Evolutionary conservation across 495 filamentous ascomycete genomes (phyloP).

Genomic region (Daldinia decipiens): DNA sequence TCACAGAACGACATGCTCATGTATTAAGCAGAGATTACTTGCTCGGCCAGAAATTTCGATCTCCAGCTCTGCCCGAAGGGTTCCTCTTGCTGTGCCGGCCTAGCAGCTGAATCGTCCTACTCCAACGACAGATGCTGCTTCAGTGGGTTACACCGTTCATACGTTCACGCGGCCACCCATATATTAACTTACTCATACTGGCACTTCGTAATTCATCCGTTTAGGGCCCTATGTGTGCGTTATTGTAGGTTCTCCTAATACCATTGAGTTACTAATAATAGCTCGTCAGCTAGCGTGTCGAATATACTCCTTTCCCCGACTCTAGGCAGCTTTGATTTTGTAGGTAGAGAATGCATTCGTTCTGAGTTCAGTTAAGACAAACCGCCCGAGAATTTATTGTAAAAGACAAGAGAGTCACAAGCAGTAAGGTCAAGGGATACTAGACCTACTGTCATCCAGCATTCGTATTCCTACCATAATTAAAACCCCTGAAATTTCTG

Average conservation of each 20-base stretch:
- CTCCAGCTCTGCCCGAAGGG: slow-evolving; percentile 7
- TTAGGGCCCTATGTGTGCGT: background rate
- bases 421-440: background rate
- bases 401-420: background rate
- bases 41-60: background rate
- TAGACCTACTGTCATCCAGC: background rate
- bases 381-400: background rate
- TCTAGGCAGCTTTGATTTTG: background rate
- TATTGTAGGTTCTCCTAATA: background rate
- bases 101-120: slow-evolving; percentile 8
- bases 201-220: background rate
- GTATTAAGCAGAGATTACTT: slow-evolving; percentile 4
- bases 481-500: background rate
- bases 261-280: slow-evolving; percentile 7
- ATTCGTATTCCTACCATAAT: background rate
- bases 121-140: background rate
- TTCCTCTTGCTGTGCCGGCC: background rate
- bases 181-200: slow-evolving; percentile 1
- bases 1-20: slow-evolving; percentile 4
- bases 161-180: background rate
- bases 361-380: background rate
- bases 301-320: background rate
- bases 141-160: slow-evolving; percentile 15
- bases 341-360: background rate
- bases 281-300: background rate